A percentile compares a stretch with the other conserved stretches of the same genome.
Evolutionary conservation across 2,329 filamentous ascomycete species (phyloP).

Genomic region (Ceratocystis harringtonii): DNA sequence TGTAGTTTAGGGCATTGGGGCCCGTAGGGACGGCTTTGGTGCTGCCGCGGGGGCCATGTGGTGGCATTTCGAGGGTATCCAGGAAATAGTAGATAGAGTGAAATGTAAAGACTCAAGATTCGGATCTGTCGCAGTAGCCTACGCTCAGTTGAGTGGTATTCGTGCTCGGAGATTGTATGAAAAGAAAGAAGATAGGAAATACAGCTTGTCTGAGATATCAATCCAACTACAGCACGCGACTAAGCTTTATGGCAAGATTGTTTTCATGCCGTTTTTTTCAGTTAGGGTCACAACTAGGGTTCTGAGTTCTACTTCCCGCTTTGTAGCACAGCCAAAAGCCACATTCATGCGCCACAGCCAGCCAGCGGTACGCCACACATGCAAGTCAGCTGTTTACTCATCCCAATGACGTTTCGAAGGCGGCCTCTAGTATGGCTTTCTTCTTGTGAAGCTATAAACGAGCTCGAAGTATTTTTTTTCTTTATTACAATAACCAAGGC

Average conservation of each 20-base stretch:
- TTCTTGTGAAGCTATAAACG: neutral
- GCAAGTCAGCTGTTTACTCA: neutral
- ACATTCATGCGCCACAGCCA: slow-evolving; percentile 4
- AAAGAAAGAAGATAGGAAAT: neutral
- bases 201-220: too few relatives aligned
- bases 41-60: slow-evolving; percentile 3
- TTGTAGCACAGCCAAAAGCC: neutral
- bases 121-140: neutral
- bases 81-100: neutral
- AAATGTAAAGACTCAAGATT: neutral
- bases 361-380: neutral
- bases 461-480: neutral
- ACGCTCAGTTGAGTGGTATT: neutral
- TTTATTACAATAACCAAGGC: neutral
- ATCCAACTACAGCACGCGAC: neutral
- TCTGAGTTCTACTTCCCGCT: neutral
- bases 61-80: neutral
- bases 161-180: neutral
- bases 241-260: neutral
- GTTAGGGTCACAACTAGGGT: neutral
- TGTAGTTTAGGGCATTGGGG: neutral
- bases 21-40: slow-evolving; percentile 8
- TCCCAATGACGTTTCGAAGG: neutral
- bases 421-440: neutral
- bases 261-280: neutral